Evolutionary conservation across 352 stramenopile species (phyloP).

Genomic region (Blastocystis sp.): DNA sequence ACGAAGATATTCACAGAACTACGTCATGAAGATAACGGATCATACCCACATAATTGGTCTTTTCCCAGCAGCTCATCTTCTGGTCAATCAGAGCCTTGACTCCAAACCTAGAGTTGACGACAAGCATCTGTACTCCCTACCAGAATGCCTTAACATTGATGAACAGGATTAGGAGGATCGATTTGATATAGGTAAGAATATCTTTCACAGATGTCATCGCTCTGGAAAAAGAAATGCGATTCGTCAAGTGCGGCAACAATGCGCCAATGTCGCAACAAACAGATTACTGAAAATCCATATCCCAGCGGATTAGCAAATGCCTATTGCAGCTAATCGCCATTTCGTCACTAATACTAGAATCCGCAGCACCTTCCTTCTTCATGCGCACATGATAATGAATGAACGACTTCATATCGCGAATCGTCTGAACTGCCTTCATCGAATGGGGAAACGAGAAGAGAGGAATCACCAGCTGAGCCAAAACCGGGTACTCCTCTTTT

Average conservation of each 20-base stretch:
- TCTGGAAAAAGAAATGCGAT: background rate
- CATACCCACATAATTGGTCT: background rate
- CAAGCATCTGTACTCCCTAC: background rate
- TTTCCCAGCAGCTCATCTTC: constrained; percentile 20
- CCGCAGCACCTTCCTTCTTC: background rate
- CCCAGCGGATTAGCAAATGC: constrained; percentile 22
- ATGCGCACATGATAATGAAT: background rate
- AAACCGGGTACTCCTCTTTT: background rate
- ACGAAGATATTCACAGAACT: constrained; percentile 19
- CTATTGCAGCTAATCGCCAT: constrained; percentile 26
- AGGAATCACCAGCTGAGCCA: background rate
- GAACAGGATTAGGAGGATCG: background rate
- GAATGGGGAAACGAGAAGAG: background rate
- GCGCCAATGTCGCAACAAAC: background rate
- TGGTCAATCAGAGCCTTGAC: background rate
- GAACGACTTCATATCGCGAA: background rate
- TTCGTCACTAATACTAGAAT: background rate
- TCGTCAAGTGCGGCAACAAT: background rate
- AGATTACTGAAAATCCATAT: constrained; percentile 27
- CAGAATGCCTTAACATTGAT: constrained; percentile 19
- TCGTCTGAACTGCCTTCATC: background rate
- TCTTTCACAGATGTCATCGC: background rate
- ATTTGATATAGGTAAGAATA: background rate
- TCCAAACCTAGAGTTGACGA: background rate
- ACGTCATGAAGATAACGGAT: background rate